Conservation (phyloP, 768 basidiomycete genomes). For the Coprinellus micaceus region DNA sequence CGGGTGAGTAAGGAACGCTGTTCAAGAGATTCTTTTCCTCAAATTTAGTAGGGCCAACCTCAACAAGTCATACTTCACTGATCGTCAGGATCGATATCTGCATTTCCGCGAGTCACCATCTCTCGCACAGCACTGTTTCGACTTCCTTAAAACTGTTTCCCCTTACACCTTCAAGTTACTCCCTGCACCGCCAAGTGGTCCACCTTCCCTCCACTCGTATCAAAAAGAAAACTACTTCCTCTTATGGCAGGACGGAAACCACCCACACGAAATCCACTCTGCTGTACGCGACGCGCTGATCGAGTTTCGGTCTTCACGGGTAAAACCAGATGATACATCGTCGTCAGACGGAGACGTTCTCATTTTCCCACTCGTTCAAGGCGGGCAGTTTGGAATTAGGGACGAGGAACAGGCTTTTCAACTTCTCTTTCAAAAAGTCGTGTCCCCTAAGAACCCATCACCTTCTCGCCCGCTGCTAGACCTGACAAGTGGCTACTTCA, state of each 20-base stretch:
- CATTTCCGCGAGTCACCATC: constrained; percentile 57
- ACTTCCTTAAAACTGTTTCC: constrained; percentile 66
- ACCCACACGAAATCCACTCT: constrained; percentile 67
- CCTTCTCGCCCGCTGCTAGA: constrained; percentile 51
- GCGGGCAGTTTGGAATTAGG: constrained; percentile 78
- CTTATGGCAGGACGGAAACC: constrained; percentile 64
- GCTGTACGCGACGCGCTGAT: constrained; percentile 55
- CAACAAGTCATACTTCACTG: constrained; percentile 87
- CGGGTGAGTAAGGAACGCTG: constrained; percentile 52
- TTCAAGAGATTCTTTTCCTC: background rate
- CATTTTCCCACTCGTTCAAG: constrained; percentile 83
- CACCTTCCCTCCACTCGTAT: constrained; percentile 26
- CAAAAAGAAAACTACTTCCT: constrained; percentile 45
- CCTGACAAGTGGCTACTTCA: constrained; percentile 95
- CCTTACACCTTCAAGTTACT: constrained; percentile 67
- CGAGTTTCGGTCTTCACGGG: constrained; percentile 52
- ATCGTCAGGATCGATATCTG: constrained; percentile 93
- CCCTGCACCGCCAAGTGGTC: constrained; percentile 15
- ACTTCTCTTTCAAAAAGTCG: constrained; percentile 47
- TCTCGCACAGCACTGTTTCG: constrained; percentile 80
- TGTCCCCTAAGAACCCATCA: constrained; percentile 25
- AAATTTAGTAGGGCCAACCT: constrained; percentile 76
- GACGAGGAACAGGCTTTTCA: constrained; percentile 75
- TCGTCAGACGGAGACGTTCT: constrained; percentile 34
- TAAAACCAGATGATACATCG: constrained; percentile 1